Evolutionary conservation across 2,329 filamentous ascomycete species (phyloP).

Genomic region (Diaporthe vexans): DNA sequence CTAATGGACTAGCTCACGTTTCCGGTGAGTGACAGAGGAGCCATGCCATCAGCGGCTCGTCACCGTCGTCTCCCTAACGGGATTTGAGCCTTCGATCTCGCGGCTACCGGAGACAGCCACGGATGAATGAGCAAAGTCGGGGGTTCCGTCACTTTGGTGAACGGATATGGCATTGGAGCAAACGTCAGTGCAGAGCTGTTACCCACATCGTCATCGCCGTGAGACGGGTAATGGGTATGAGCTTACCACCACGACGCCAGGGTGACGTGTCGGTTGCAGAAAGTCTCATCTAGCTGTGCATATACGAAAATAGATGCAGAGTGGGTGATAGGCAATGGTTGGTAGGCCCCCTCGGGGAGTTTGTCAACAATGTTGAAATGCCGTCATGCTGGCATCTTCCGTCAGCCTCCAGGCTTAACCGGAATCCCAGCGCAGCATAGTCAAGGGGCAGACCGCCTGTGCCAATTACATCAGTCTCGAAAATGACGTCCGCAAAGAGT

Average conservation of each 20-base stretch:
- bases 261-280: conserved; percentile 33
- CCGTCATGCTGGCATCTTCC: conserved; percentile 31
- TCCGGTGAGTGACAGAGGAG: not conserved
- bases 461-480: conserved; percentile 12
- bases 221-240: not conserved
- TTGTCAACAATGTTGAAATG: conserved; percentile 1
- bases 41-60: not conserved
- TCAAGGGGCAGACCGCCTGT: not conserved
- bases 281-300: conserved; percentile 11
- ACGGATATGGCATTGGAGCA: not conserved
- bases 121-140: not conserved
- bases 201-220: conserved; percentile 9
- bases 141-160: not conserved
- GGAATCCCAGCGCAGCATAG: not conserved
- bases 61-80: not conserved
- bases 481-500: not conserved
- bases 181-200: not conserved
- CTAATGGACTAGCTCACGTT: conserved; percentile 4
- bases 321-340: not conserved
- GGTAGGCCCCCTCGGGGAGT: not conserved
- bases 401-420: conserved; percentile 21
- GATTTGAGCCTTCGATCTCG: not conserved
- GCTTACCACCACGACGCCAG: not conserved
- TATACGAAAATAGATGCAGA: conserved; percentile 27
- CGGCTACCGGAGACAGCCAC: too few relatives aligned